Percentiles rank a stretch among this genome's conserved stretches.
Evolutionary conservation across 208 protist species (phyloP).

Genomic region (Wallacemonas sp.): DNA sequence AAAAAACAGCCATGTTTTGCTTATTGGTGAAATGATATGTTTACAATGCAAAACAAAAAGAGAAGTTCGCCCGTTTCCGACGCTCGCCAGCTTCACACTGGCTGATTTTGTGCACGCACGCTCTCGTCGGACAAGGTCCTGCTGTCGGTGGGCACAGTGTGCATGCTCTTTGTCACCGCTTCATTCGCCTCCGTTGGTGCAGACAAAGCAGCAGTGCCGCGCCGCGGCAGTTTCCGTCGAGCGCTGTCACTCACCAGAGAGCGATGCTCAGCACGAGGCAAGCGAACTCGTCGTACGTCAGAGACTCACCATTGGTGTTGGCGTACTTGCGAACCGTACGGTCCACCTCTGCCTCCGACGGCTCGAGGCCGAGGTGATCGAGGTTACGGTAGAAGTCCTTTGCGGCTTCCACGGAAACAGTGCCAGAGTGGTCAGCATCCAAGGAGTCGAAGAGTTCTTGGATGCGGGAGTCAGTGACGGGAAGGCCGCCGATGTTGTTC

Average conservation of each 20-base stretch:
- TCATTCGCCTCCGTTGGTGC: too few species aligned
- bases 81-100: too few species aligned
- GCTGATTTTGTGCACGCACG: too few species aligned
- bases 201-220: too few species aligned
- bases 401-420: conserved; percentile 66
- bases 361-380: conserved; percentile 88
- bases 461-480: conserved; percentile 88
- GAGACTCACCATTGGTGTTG: conserved; percentile 58
- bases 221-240: too few species aligned
- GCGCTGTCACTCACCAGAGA: conserved; percentile 86
- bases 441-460: conserved; percentile 89
- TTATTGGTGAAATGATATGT: too few species aligned
- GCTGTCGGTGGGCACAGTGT: too few species aligned
- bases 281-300: conserved; percentile 90
- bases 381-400: conserved; percentile 82
- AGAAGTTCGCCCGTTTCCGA: too few species aligned
- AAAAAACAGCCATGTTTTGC: too few species aligned
- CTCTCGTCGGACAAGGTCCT: too few species aligned
- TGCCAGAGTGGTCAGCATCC: conserved; percentile 73
- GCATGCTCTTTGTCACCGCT: too few species aligned
- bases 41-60: too few species aligned
- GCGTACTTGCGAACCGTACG: conserved; percentile 77
- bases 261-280: conserved; percentile 88
- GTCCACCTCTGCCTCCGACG: conserved; percentile 73
- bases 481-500: conserved; percentile 91